phyloP scores from a whole-genome alignment of 169 alveolate species.

The Babesia caballi region DNA sequence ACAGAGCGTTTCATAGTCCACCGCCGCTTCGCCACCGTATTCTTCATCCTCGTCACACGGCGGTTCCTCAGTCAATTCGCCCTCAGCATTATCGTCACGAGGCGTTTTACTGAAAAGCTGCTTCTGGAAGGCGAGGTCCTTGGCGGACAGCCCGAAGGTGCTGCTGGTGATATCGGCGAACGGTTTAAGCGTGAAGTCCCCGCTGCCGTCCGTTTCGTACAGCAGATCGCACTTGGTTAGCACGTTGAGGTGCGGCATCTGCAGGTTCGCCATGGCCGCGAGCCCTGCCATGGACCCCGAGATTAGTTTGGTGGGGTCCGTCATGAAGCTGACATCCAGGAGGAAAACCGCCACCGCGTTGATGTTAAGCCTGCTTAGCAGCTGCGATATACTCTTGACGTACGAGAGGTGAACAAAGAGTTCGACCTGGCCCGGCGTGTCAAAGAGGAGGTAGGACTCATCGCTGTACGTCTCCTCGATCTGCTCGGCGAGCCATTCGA shows the following conservation, averaged over 20 bases:
- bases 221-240: conserved; percentile 94
- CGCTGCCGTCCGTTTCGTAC: conserved; percentile 52
- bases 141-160: conserved; percentile 60
- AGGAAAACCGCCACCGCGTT: conserved; percentile 89
- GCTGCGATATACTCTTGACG: conserved; percentile 85
- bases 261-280: conserved; percentile 93
- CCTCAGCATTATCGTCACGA: too few relatives aligned
- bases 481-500: conserved; percentile 92
- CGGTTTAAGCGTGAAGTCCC: conserved; percentile 44
- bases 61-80: neutral
- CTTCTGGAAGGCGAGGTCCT: conserved; percentile 53
- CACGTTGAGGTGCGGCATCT: conserved; percentile 92
- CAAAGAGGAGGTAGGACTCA: conserved; percentile 91
- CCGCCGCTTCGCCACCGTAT: neutral
- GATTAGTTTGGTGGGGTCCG: conserved; percentile 90
- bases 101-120: neutral
- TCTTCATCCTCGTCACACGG: neutral
- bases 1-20: conserved; percentile 42
- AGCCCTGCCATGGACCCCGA: conserved; percentile 92
- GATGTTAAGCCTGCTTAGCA: conserved; percentile 84
- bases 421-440: conserved; percentile 98
- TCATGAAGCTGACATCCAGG: conserved; percentile 91
- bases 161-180: conserved; percentile 64
- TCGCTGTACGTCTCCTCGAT: conserved; percentile 88
- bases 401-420: conserved; percentile 93